A percentile compares a stretch with the other conserved stretches of the same genome.
Conservation (phyloP, 75 land plant genomes). For the Adiantum capillusveneris region DNA sequence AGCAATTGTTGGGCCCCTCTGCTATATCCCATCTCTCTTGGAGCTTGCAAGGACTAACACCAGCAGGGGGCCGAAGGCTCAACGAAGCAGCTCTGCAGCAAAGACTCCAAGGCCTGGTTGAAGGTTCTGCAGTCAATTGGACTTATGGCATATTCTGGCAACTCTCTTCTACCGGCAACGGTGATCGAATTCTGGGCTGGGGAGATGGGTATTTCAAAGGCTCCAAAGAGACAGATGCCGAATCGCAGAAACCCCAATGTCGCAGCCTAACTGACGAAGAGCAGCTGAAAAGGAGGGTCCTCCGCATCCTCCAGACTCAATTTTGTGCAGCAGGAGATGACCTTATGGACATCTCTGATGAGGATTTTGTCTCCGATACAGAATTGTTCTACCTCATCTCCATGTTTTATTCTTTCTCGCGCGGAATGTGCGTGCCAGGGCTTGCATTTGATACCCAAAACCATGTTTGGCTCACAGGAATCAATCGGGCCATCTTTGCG, state of each 20-base stretch:
- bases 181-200: slow-evolving; percentile 43
- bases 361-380: slow-evolving; percentile 84
- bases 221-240: background rate
- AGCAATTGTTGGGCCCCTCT: slow-evolving; percentile 2
- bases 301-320: slow-evolving; percentile 63
- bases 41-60: background rate
- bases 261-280: slow-evolving; percentile 39
- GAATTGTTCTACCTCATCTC: slow-evolving; percentile 97
- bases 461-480: slow-evolving; percentile 45
- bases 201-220: slow-evolving; percentile 81
- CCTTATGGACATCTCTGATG: slow-evolving; percentile 25
- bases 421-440: slow-evolving; percentile 58
- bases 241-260: too few species aligned
- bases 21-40: background rate
- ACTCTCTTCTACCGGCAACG: slow-evolving; percentile 21
- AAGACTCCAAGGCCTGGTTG: slow-evolving; percentile 63
- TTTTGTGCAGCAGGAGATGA: background rate
- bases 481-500: slow-evolving; percentile 25
- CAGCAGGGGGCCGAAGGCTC: slow-evolving; percentile 2
- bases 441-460: slow-evolving; percentile 33
- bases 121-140: slow-evolving; percentile 30
- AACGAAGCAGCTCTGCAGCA: slow-evolving; percentile 42
- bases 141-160: slow-evolving; percentile 97
- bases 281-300: slow-evolving; percentile 64
- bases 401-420: slow-evolving; percentile 74